These are phyloP conservation scores for Torulaspora pretoriensis DNA, from an alignment of 1,139 yeast species.

Conservation along the genomic window DNA sequence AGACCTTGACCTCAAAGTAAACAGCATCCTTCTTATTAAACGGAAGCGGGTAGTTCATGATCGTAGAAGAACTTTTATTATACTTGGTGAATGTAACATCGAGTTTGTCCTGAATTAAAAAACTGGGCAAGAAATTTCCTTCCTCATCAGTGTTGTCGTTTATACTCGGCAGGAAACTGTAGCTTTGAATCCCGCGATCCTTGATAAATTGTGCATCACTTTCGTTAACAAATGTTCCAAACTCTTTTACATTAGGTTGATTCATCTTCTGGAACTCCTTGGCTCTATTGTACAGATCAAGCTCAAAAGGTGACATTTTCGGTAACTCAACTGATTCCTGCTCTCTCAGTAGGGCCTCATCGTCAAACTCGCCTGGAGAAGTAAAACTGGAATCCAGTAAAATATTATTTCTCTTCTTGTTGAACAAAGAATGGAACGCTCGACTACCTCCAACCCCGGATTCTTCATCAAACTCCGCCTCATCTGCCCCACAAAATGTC, in stretches of 20 bases:
- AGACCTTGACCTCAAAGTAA: conserved; percentile 67
- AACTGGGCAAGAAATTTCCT: conserved; percentile 39
- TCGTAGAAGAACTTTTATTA: conserved; percentile 42
- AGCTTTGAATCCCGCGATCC: conserved; percentile 50
- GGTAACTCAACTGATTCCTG: conserved; percentile 37
- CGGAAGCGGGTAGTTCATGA: conserved; percentile 63
- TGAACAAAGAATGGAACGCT: conserved; percentile 23
- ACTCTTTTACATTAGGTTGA: conserved; percentile 42
- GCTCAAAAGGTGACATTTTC: conserved; percentile 37
- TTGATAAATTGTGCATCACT: conserved; percentile 40
- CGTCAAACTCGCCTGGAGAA: conserved; percentile 40
- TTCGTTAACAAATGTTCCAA: conserved; percentile 40
- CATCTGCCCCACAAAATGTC: conserved; percentile 38
- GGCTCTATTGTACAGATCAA: conserved; percentile 38
- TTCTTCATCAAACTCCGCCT: conserved; percentile 34
- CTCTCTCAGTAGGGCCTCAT: conserved; percentile 35
- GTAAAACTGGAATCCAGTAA: conserved; percentile 38
- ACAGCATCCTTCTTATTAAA: conserved; percentile 58
- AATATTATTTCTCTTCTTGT: conserved; percentile 27
- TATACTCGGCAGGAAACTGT: conserved; percentile 41
- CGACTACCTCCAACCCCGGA: conserved; percentile 18
- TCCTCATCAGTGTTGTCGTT: conserved; percentile 36
- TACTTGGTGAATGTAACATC: conserved; percentile 50
- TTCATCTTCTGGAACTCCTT: conserved; percentile 38
- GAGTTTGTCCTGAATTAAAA: conserved; percentile 56